A percentile compares a stretch with the other conserved stretches of the same genome.
phyloP scores from a whole-genome alignment of 2,329 filamentous ascomycete genomes.

The Amauroascus niger region DNA sequence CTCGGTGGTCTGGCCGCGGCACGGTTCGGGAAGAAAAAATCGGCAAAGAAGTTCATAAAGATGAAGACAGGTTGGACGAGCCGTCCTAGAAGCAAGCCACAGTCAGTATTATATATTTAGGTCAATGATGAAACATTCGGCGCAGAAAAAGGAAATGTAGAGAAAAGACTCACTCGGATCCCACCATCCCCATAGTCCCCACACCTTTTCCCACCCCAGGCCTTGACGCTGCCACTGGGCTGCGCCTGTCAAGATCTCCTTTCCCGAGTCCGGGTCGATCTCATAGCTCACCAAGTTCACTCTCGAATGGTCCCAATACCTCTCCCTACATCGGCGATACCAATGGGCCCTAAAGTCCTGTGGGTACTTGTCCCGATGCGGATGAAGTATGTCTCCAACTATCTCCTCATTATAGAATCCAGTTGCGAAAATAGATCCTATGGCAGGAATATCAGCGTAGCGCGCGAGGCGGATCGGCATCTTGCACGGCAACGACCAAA shows the following conservation, averaged over 20 bases:
- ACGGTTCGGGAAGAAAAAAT: conserved; percentile 9
- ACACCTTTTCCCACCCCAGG: conserved; percentile 10
- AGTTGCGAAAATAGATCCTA: conserved; percentile 4
- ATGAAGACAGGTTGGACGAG: conserved; percentile 3
- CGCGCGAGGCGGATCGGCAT: conserved; percentile 12
- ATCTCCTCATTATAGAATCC: conserved; percentile 12
- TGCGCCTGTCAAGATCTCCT: conserved; percentile 10
- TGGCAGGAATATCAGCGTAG: conserved; percentile 6
- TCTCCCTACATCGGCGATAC: not conserved
- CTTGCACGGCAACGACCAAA: not conserved
- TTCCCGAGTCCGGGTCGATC: not conserved
- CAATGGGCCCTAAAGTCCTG: conserved; percentile 6
- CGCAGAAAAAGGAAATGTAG: not conserved
- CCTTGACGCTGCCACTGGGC: conserved; percentile 11
- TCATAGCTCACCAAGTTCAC: conserved; percentile 14
- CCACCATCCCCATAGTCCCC: conserved; percentile 11
- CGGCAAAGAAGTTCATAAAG: conserved; percentile 1
- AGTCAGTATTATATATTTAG: not conserved
- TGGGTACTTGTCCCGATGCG: conserved; percentile 8
- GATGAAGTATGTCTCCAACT: conserved; percentile 3
- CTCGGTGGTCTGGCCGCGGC: conserved; percentile 8
- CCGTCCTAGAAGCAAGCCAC: not conserved
- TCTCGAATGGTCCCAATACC: conserved; percentile 9
- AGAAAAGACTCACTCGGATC: conserved; percentile 10
- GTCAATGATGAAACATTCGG: too few relatives aligned